These are phyloP conservation scores for Xylaria sp. DNA, from an alignment of 2,329 filamentous ascomycete species.

Conservation along the genomic window DNA sequence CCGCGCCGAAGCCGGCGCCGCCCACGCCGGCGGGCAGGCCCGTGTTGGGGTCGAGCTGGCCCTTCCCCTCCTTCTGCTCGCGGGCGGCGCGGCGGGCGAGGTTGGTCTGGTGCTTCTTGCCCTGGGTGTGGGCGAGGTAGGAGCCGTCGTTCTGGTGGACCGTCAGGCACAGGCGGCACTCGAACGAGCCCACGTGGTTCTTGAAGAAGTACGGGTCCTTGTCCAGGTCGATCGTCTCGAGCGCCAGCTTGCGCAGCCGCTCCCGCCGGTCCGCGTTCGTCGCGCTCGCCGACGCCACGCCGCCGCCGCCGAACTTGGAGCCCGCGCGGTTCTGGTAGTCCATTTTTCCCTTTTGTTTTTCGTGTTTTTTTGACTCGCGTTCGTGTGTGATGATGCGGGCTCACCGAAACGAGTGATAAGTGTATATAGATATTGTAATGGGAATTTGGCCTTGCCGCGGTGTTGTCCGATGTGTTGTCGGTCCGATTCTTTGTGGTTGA, in stretches of 20 bases:
- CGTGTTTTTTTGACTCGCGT: neutral
- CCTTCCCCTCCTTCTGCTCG: conserved; percentile 85
- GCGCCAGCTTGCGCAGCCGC: conserved; percentile 93
- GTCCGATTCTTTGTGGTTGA: no score
- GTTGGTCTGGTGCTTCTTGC: conserved; percentile 98
- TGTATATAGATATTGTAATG: no score
- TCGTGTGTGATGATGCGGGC: no score
- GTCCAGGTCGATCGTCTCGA: conserved; percentile 98
- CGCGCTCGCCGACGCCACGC: conserved; percentile 89
- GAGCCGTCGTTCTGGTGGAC: conserved; percentile 99
- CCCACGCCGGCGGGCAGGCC: conserved; percentile 75
- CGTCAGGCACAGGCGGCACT: conserved; percentile 94
- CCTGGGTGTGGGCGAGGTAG: conserved; percentile 97
- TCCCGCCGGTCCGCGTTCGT: conserved; percentile 97
- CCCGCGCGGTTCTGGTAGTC: conserved; percentile 90
- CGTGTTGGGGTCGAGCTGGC: conserved; percentile 68
- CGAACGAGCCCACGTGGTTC: conserved; percentile 97
- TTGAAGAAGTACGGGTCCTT: conserved; percentile 99
- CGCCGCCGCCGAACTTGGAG: conserved; percentile 96
- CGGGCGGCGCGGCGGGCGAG: conserved; percentile 92
- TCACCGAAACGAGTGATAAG: no score
- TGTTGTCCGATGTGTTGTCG: no score
- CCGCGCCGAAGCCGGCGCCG: conserved; percentile 66
- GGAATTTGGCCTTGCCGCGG: no score
- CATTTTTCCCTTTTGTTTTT: conserved; percentile 45